Percentiles rank a stretch among this genome's conserved stretches.
phyloP scores from a whole-genome alignment of 345 rosid species.

The Eucalyptus sp. region DNA sequence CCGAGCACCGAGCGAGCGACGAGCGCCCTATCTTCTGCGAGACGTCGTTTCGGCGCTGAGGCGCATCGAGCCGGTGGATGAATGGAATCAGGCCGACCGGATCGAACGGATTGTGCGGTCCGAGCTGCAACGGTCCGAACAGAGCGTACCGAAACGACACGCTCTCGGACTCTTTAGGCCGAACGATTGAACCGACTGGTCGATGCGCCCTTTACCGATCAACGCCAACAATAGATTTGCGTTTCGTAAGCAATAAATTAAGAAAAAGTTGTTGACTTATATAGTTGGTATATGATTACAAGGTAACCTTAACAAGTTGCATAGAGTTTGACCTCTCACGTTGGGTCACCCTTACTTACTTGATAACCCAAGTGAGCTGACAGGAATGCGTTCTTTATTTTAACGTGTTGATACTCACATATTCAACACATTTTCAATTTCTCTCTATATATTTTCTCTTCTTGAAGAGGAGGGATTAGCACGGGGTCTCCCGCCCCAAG shows the following conservation, averaged over 20 bases:
- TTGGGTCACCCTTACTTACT: accelerated
- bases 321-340: too few species aligned
- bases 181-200: not conserved
- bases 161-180: not conserved
- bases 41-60: not conserved
- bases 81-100: not conserved
- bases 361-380: accelerated
- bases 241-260: not conserved
- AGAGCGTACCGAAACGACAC: not conserved
- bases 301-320: accelerated
- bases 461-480: accelerated
- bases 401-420: accelerated
- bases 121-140: not conserved
- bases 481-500: accelerated
- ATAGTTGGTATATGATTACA: accelerated
- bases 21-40: not conserved
- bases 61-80: not conserved
- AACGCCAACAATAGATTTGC: not conserved
- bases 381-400: accelerated
- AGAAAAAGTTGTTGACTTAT: not conserved
- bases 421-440: accelerated
- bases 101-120: not conserved
- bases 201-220: not conserved
- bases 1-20: not conserved
- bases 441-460: accelerated